Conservation (phyloP, 805 yeast species). For the Ogataea salicorniae region DNA sequence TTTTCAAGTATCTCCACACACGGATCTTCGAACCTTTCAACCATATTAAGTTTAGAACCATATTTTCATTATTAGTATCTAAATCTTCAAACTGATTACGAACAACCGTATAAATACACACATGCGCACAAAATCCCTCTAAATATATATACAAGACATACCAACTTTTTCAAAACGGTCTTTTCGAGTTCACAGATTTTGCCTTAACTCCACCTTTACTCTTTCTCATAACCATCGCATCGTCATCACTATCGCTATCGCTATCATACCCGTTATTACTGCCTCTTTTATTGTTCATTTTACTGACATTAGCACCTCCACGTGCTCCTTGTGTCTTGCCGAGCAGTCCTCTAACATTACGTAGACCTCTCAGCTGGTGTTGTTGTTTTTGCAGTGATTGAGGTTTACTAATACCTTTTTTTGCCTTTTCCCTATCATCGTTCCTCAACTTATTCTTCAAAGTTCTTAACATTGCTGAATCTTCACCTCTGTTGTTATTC, state of each 20-base stretch:
- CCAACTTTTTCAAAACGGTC: slow-evolving; percentile 20
- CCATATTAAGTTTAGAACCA: too few relatives aligned
- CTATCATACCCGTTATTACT: neutral
- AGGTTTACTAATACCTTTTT: slow-evolving; percentile 2
- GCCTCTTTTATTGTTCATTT: neutral
- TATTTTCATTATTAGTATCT: too few relatives aligned
- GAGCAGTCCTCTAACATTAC: neutral
- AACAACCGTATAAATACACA: neutral
- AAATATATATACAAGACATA: too few relatives aligned
- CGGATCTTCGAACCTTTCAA: too few relatives aligned
- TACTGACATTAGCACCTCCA: neutral
- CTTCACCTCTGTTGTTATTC: slow-evolving; percentile 2
- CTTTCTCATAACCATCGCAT: slow-evolving; percentile 18
- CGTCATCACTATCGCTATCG: slow-evolving; percentile 17
- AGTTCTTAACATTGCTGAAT: slow-evolving; percentile 20
- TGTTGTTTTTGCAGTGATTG: neutral
- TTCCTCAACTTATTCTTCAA: slow-evolving; percentile 26
- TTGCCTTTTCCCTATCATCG: slow-evolving; percentile 11
- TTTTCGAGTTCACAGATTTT: slow-evolving; percentile 7
- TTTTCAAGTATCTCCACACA: too few relatives aligned
- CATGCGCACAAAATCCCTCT: neutral
- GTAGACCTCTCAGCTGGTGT: neutral
- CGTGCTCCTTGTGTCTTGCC: neutral
- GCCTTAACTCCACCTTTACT: slow-evolving; percentile 3
- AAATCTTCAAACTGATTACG: too few relatives aligned